These are phyloP conservation scores for Macrolepiota albuminosa DNA, from an alignment of 768 basidiomycete species.

Conservation along the genomic window DNA sequence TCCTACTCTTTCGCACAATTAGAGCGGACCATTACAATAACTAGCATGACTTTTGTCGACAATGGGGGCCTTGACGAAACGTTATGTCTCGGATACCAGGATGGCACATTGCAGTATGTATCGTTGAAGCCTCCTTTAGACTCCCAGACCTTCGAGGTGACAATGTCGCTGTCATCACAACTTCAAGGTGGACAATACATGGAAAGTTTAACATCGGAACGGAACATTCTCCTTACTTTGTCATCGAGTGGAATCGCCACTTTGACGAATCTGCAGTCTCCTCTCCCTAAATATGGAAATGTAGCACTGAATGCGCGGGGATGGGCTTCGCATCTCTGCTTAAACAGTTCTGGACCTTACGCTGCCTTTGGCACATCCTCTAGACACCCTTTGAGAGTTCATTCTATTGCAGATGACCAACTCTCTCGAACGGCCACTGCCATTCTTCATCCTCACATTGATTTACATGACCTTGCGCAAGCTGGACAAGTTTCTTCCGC, in stretches of 20 bases:
- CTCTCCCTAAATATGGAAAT: constrained; percentile 18
- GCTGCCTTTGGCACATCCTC: constrained; percentile 68
- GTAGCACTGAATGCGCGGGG: constrained; percentile 48
- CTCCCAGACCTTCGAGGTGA: constrained; percentile 14
- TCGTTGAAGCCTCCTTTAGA: constrained; percentile 16
- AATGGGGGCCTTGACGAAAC: constrained; percentile 40
- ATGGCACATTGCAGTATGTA: constrained; percentile 53
- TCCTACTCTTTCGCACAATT: constrained; percentile 32
- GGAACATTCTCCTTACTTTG: constrained; percentile 45
- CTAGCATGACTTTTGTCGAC: constrained; percentile 44
- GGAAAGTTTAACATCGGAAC: constrained; percentile 50
- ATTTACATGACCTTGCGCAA: constrained; percentile 12
- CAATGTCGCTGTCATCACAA: constrained; percentile 6
- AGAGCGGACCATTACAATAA: constrained; percentile 44
- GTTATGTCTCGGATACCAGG: constrained; percentile 53
- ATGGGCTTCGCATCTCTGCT: constrained; percentile 60
- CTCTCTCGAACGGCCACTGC: constrained; percentile 45
- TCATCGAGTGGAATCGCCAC: constrained; percentile 51
- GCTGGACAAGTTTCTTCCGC: constrained; percentile 38
- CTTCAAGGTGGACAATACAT: constrained; percentile 43
- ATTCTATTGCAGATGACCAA: constrained; percentile 43
- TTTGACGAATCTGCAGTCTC: constrained; percentile 20
- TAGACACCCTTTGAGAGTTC: constrained; percentile 50
- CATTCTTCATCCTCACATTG: constrained; percentile 37
- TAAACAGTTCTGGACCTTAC: constrained; percentile 47